Conservation (phyloP, 208 protist genomes). For the Crithidia acanthocephali region DNA sequence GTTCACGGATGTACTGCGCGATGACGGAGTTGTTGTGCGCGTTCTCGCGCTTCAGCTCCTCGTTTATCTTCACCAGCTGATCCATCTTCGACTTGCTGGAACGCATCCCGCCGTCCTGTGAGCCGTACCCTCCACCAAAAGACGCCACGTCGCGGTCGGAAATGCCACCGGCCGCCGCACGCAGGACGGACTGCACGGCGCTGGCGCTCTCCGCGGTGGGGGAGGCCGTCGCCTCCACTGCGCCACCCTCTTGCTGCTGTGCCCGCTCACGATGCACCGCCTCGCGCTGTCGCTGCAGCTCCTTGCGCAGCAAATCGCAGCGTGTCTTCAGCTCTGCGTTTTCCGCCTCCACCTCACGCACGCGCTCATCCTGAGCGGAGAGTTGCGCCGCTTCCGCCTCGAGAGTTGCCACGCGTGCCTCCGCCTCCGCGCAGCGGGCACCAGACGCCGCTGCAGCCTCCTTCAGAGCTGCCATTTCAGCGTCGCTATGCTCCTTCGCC, state of each 20-base stretch:
- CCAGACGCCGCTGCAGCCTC: neutral
- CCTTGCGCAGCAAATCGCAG: conserved; percentile 79
- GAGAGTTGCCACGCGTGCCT: neutral
- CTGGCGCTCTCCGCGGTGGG: conserved; percentile 4
- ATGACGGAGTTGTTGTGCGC: conserved; percentile 73
- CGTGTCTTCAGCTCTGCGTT: conserved; percentile 77
- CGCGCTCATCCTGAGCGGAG: conserved; percentile 17
- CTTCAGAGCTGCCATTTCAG: conserved; percentile 1
- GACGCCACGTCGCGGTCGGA: conserved; percentile 65
- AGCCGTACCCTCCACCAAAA: conserved; percentile 37
- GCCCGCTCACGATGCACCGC: conserved; percentile 52
- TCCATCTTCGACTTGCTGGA: conserved; percentile 29
- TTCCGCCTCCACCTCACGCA: conserved; percentile 32
- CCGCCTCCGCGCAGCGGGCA: conserved; percentile 1
- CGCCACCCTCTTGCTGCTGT: conserved; percentile 9
- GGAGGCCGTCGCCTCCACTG: neutral
- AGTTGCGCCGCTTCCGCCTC: neutral
- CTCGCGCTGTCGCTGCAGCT: conserved; percentile 77
- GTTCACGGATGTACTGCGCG: conserved; percentile 67
- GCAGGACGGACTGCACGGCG: conserved; percentile 32
- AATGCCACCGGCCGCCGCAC: conserved; percentile 41
- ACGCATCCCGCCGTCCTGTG: conserved; percentile 38
- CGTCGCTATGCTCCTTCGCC: neutral
- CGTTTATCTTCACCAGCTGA: conserved; percentile 55
- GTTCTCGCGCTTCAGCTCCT: conserved; percentile 47